Base-by-base conservation (phyloP, 2,329 filamentous ascomycete species). In the Venturia asperata region DNA sequence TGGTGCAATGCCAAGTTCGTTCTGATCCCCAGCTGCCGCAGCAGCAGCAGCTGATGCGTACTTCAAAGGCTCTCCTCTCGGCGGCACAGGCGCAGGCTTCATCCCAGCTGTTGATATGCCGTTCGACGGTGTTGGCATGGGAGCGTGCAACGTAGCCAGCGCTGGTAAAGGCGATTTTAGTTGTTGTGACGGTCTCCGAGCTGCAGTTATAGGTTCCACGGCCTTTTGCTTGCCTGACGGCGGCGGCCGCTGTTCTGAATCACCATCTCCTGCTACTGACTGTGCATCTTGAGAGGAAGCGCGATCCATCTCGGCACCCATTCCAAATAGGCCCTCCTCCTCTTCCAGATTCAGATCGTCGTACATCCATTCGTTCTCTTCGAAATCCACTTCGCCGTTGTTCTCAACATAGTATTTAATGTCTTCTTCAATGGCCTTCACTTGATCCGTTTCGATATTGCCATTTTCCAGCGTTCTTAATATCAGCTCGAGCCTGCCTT, bases 41-140 rank as follows among this genome's bases (percentile, higher is more conserved):
- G 94, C 94, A 0, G 94, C 94, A 0, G 94, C 94, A 0, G 94
- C 94, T 45, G 94, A 97, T 56, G 94, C 94, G 74, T 99, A 99
- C 77, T 97, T 97, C 69, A 99, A 81, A 1, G 90, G 91, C 75
- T 97, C 93, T 61, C 92, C 92, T 74, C 93, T 86, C 66, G 90
- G 87, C 1, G 94, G 94, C 71, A 92, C 78, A 21, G 91, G 87
- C 21, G 94, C 94, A 15, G 94, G 93, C 80, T 97, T 99, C 93
- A 97, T 97, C 64, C 82, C 79, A 64, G 81, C 82, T 64, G 81
- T 82, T 66, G 83, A 78, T 62, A 82, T 77, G 73, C 83, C 83
- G 73, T 83, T 89, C 70, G 84, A 82, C 66, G 83, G 83, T 66
- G 81, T 84, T 13, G 86, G 77, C 70, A 62, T 34, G 6, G 88